A percentile compares a stretch with the other conserved stretches of the same genome.
Conservation (phyloP, 1,284 basidiomycete genomes). For the Apiotrichum akiyoshidainum region DNA sequence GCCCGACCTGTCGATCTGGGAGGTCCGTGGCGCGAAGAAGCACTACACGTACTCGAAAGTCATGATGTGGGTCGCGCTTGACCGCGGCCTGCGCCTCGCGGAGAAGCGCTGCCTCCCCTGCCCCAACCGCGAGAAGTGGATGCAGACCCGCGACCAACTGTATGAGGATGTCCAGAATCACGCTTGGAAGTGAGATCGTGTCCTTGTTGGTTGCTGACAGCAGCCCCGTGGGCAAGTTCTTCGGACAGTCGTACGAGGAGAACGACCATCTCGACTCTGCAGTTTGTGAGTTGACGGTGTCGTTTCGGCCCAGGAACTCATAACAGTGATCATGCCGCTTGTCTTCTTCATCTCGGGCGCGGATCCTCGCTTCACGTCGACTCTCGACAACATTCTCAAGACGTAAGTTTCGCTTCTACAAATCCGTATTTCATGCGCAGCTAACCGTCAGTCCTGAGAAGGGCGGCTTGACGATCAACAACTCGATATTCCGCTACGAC, state of each 20-base stretch:
- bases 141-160: conserved; percentile 67
- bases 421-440: no score
- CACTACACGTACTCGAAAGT: conserved; percentile 89
- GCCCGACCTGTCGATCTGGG: conserved; percentile 64
- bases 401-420: conserved; percentile 51
- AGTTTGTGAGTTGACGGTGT: conserved; percentile 33
- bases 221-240: conserved; percentile 38
- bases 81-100: conserved; percentile 80
- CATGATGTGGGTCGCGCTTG: conserved; percentile 92
- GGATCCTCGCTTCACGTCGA: conserved; percentile 80
- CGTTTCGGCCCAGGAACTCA: background rate
- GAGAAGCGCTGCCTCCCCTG: conserved; percentile 69
- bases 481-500: conserved; percentile 60
- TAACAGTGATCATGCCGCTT: conserved; percentile 41
- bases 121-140: conserved; percentile 61
- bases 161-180: conserved; percentile 72
- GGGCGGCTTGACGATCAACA: conserved; percentile 79
- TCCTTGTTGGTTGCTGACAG: conserved; percentile 27
- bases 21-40: conserved; percentile 66
- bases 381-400: conserved; percentile 72
- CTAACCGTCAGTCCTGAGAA: conserved; percentile 60
- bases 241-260: conserved; percentile 53
- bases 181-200: conserved; percentile 51
- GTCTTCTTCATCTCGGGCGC: conserved; percentile 77
- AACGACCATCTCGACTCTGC: conserved; percentile 52